A percentile compares a stretch with the other conserved stretches of the same genome.
Evolutionary conservation across 2,329 filamentous ascomycete genomes (phyloP).

Genomic region (Diaporthe ampelina): DNA sequence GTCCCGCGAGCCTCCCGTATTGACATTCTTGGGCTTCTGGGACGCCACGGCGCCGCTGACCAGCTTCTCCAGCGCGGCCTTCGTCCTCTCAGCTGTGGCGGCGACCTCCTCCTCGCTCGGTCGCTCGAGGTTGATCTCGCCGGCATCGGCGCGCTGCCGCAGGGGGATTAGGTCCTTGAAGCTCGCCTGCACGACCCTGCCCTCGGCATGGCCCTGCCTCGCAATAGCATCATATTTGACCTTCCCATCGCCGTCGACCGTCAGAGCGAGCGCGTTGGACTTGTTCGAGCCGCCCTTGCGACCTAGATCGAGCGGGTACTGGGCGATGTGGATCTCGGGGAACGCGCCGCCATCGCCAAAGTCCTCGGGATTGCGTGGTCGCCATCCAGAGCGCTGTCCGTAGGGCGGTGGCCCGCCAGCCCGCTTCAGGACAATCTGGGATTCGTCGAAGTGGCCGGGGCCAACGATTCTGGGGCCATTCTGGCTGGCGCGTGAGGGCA

Average conservation of each 20-base stretch:
- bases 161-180: slow-evolving; percentile 98
- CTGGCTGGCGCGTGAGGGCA: slow-evolving; percentile 78
- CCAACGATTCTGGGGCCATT: slow-evolving; percentile 87
- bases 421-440: slow-evolving; percentile 86
- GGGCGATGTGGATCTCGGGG: slow-evolving; percentile 91
- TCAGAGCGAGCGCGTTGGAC: slow-evolving; percentile 91
- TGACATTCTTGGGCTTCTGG: slow-evolving; percentile 96
- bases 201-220: slow-evolving; percentile 86
- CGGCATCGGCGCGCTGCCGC: slow-evolving; percentile 91
- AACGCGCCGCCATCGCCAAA: slow-evolving; percentile 97
- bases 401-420: slow-evolving; percentile 85
- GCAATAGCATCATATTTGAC: slow-evolving; percentile 98
- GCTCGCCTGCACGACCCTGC: slow-evolving; percentile 89
- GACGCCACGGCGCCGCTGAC: slow-evolving; percentile 89
- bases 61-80: slow-evolving; percentile 84
- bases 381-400: slow-evolving; percentile 89
- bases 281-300: slow-evolving; percentile 76
- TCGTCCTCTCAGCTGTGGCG: slow-evolving; percentile 88
- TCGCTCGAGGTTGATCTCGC: slow-evolving; percentile 88
- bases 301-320: slow-evolving; percentile 97
- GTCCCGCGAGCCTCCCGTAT: slow-evolving; percentile 82
- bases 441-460: slow-evolving; percentile 84
- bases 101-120: slow-evolving; percentile 88
- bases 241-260: slow-evolving; percentile 91
- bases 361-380: slow-evolving; percentile 88